A percentile compares a stretch with the other conserved stretches of the same genome.
phyloP scores from a whole-genome alignment of 768 basidiomycete species.

The Antrodiella citrinella region DNA sequence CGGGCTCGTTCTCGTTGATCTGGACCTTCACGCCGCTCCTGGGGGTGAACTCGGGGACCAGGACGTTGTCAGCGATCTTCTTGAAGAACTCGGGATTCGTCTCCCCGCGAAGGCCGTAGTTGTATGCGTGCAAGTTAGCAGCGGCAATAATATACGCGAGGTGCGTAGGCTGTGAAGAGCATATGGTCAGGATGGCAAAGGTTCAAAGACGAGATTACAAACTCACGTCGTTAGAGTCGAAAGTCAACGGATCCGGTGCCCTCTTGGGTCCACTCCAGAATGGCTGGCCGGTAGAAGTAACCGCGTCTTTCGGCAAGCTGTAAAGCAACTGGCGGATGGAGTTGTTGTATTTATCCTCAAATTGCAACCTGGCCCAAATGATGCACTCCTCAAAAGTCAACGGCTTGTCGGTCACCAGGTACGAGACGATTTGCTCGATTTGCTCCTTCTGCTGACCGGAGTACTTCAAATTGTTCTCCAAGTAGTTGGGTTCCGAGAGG shows the following conservation, averaged over 20 bases:
- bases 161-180: conserved; percentile 68
- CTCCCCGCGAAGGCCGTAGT: conserved; percentile 93
- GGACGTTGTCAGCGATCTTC: conserved; percentile 74
- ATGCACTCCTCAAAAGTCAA: conserved; percentile 97
- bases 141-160: conserved; percentile 85
- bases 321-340: conserved; percentile 87
- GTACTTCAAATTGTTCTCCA: conserved; percentile 85
- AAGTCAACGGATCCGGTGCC: conserved; percentile 84
- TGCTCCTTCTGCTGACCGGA: conserved; percentile 90
- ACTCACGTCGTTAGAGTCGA: conserved; percentile 82
- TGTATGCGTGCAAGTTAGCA: conserved; percentile 95
- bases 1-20: conserved; percentile 87
- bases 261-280: conserved; percentile 99
- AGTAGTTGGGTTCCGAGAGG: conserved; percentile 91
- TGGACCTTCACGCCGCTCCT: conserved; percentile 90
- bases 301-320: conserved; percentile 91
- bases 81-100: conserved; percentile 72
- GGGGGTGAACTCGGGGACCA: conserved; percentile 90
- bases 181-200: too few relatives aligned
- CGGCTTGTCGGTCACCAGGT: conserved; percentile 87
- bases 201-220: too few relatives aligned
- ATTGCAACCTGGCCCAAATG: conserved; percentile 91
- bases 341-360: conserved; percentile 90
- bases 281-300: conserved; percentile 86
- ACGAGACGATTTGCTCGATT: conserved; percentile 80